Base-by-base conservation (phyloP, 2,329 filamentous ascomycete species). In the Falciphora oryzae region DNA sequence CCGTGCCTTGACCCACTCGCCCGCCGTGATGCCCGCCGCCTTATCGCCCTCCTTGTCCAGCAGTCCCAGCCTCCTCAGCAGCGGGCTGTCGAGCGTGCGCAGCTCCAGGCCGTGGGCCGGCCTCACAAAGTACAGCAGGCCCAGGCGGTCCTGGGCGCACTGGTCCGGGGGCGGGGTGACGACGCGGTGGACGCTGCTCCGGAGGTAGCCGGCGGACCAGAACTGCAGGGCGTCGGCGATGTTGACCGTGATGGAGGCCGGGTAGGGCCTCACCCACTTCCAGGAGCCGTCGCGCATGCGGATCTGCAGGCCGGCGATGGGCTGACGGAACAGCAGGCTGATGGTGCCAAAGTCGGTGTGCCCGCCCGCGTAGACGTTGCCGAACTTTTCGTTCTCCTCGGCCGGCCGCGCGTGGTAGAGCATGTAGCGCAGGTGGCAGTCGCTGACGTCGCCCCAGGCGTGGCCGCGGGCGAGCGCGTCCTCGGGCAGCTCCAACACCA, bases 381-480 rank as follows among this genome's bases (percentile, higher is more conserved):
- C 65, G 6, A 74, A 75, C 58, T 73, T 75, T 44, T 73, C 73
- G 69, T 78, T 80, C 2, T 70, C 65, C 18, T 66, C 65, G 35
- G 63, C 63, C 35, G 61, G 63, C n/a, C 82, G 78, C 0, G 76
- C 74, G 22, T 78, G 75, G 68, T 86, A 86, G 61, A 82, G 77
- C 83, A 86, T 86, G 72, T 86, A 86, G 3, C 85, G 80, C 53
- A 86, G 77, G 69, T 87, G 84, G 64, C 84, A 81, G 65, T 86
- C 83, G 32, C 80, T 78, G 29, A 80, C 77, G 60, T 79, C 75
- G 4, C 85, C 80, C 69, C 86, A 88, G 1, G 75, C 76, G 69
- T 88, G 85, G 60, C 81, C 77, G 5, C 78, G 78, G 14, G 83
- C 79, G 3, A 88, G 77, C 65, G 82, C 79, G 2, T 86, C 80